These are phyloP conservation scores for Zea luxurians DNA, from an alignment of 176 grass and related monocot genomes.

Conservation along the genomic window DNA sequence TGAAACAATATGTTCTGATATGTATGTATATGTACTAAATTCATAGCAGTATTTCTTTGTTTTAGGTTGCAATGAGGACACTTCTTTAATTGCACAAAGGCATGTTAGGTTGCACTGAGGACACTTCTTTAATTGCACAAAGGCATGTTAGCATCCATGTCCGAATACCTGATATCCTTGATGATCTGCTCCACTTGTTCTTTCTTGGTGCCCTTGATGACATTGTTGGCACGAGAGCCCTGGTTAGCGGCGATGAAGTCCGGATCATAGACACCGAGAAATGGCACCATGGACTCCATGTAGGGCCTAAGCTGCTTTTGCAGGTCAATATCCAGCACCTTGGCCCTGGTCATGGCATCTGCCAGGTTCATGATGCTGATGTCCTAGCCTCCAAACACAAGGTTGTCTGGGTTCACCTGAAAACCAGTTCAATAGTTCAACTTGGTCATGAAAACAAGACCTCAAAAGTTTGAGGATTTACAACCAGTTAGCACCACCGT, in stretches of 20 bases:
- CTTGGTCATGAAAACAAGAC: not conserved
- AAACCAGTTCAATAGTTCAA: not conserved
- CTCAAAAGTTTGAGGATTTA: not conserved
- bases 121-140: no score
- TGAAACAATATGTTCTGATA: no score
- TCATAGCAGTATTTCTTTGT: no score
- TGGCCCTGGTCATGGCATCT: slow-evolving; percentile 91
- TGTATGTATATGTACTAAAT: no score
- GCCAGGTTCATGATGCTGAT: slow-evolving; percentile 94
- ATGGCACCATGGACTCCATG: slow-evolving; percentile 89
- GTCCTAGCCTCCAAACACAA: slow-evolving; percentile 92
- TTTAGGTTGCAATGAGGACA: not conserved
- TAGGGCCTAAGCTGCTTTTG: slow-evolving; percentile 96
- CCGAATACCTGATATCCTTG: no score
- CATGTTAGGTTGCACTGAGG: not conserved
- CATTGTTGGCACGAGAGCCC: no score
- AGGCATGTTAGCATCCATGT: no score
- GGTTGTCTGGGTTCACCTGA: slow-evolving; percentile 86
- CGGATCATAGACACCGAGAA: slow-evolving; percentile 75
- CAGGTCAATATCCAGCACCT: slow-evolving; percentile 88
- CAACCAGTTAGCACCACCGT: not conserved
- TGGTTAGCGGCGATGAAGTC: slow-evolving; percentile 92
- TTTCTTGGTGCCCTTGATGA: no score
- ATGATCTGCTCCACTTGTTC: no score
- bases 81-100: not conserved